Evolutionary conservation across 257 asterid species (phyloP).

Genomic region (Nicotiana knightiana): DNA sequence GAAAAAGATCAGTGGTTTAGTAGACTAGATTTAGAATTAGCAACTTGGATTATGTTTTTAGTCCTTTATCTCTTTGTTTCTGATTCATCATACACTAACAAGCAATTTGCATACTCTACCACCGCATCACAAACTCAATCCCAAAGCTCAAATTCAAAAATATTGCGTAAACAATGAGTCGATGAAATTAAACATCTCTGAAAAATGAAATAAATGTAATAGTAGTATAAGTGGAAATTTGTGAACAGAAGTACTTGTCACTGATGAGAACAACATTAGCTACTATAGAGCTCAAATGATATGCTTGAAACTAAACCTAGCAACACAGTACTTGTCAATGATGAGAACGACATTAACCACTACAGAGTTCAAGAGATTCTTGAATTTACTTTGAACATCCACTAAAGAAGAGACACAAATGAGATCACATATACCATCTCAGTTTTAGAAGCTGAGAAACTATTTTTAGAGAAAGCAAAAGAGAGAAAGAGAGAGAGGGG

Average conservation of each 20-base stretch:
- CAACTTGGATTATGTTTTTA: not conserved
- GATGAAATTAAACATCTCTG: too few species aligned
- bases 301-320: not conserved
- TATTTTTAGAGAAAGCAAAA: not conserved
- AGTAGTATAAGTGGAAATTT: too few species aligned
- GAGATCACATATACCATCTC: not conserved
- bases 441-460: not conserved
- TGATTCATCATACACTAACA: not conserved
- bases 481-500: not conserved
- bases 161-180: too few species aligned
- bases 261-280: too few species aligned
- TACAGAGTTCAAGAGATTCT: not conserved
- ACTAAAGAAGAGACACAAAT: not conserved
- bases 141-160: too few species aligned
- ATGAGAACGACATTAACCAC: not conserved
- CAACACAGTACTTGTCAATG: not conserved
- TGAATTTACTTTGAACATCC: not conserved
- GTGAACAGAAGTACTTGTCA: too few species aligned
- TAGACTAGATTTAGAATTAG: not conserved
- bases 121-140: not conserved
- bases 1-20: not conserved
- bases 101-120: not conserved
- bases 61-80: not conserved
- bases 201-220: too few species aligned
- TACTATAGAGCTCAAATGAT: not conserved